Percentiles rank a stretch among this genome's conserved stretches.
phyloP scores from a whole-genome alignment of 495 filamentous ascomycete species.

The Margaritispora aquatica region DNA sequence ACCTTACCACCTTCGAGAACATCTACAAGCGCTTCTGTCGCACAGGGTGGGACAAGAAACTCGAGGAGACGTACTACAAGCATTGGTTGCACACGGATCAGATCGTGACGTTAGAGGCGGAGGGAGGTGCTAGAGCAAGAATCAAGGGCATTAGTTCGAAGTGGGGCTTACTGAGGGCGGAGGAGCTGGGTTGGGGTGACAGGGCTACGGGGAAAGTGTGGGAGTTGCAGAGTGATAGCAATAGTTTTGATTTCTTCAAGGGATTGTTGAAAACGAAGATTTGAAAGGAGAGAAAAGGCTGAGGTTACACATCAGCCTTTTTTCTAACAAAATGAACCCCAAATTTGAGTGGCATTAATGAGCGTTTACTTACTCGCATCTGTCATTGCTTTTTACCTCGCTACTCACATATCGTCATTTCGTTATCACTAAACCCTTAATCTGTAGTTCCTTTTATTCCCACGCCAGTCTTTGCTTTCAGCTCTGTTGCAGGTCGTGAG shows the following conservation, averaged over 20 bases:
- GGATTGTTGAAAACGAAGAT: constrained; percentile 81
- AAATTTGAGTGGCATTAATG: too few relatives aligned
- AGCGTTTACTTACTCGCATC: too few relatives aligned
- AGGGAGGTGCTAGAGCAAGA: constrained; percentile 69
- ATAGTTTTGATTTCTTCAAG: constrained; percentile 97
- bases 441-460: too few relatives aligned
- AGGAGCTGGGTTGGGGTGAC: constrained; percentile 72
- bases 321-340: too few relatives aligned
- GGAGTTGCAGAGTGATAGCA: constrained; percentile 90
- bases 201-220: constrained; percentile 68
- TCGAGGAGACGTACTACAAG: constrained; percentile 77
- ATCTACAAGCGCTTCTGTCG: constrained; percentile 69
- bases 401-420: too few relatives aligned
- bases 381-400: too few relatives aligned
- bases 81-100: constrained; percentile 90
- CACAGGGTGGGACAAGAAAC: constrained; percentile 60
- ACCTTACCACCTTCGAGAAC: constrained; percentile 72
- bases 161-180: constrained; percentile 76
- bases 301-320: too few relatives aligned
- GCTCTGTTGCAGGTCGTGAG: too few relatives aligned
- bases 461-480: too few relatives aligned
- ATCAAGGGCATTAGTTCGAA: constrained; percentile 86
- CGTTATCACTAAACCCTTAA: too few relatives aligned
- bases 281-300: too few relatives aligned
- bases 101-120: constrained; percentile 79